Evolutionary conservation across 208 protist species (phyloP).

Genomic region (Angomonas deanei): DNA sequence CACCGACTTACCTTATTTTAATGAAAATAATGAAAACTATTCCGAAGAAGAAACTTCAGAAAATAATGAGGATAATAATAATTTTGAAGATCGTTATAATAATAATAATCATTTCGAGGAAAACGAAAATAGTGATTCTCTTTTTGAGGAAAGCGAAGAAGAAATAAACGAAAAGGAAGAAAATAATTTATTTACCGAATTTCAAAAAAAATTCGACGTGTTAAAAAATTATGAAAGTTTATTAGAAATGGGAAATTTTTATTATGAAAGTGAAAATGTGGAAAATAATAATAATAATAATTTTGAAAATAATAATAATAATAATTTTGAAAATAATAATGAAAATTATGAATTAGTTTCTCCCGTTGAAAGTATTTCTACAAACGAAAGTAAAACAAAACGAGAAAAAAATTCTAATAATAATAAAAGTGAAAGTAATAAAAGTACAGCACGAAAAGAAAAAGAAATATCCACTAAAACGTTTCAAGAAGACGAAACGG

Average conservation of each 20-base stretch:
- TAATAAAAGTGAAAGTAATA: not conserved
- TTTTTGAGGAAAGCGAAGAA: no score
- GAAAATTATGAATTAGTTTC: not conserved
- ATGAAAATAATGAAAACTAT: not conserved
- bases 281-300: constrained; percentile 10
- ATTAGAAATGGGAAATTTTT: not conserved
- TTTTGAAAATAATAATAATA: not conserved
- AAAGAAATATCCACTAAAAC: no score
- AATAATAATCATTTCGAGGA: no score
- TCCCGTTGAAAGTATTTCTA: not conserved
- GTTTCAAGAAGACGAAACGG: no score
- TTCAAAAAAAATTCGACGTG: not conserved
- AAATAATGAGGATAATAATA: not conserved
- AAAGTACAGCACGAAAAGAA: no score
- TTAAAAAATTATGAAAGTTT: not conserved
- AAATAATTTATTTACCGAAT: not conserved
- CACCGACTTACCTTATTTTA: no score
- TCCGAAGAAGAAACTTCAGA: not conserved
- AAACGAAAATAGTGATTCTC: no score
- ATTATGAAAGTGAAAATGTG: not conserved
- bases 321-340: not conserved
- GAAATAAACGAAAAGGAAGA: no score
- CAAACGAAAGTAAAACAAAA: not conserved
- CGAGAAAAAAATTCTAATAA: not conserved
- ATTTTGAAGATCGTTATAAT: no score